These are phyloP conservation scores for Casuarina equisetifolia DNA, from an alignment of 306 rosid genomes.

Conservation along the genomic window DNA sequence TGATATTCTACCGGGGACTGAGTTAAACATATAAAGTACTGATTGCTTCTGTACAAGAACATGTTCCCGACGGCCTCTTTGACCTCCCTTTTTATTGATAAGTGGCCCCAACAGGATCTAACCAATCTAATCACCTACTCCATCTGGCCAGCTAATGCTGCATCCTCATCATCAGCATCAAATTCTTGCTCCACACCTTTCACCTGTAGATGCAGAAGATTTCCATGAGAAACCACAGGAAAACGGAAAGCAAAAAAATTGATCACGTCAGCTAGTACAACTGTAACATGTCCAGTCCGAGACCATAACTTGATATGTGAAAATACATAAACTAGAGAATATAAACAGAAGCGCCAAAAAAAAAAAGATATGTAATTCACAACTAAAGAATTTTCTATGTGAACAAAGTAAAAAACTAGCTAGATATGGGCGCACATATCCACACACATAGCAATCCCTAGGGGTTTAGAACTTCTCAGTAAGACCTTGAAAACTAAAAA, in stretches of 20 bases:
- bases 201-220: slow-evolving; percentile 53
- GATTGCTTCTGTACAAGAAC: slow-evolving; percentile 35
- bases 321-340: neutral
- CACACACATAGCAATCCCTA: neutral
- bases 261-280: neutral
- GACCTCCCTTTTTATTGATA: slow-evolving; percentile 5
- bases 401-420: neutral
- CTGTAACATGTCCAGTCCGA: neutral
- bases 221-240: neutral
- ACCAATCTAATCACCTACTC: slow-evolving; percentile 38
- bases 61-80: slow-evolving; percentile 10
- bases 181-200: slow-evolving; percentile 87
- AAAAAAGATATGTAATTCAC: neutral
- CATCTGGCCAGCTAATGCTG: slow-evolving; percentile 46
- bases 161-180: slow-evolving; percentile 71
- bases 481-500: neutral
- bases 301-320: neutral
- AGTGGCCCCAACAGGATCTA: slow-evolving; percentile 1
- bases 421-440: neutral
- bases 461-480: neutral
- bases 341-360: neutral
- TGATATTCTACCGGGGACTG: neutral
- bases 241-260: neutral
- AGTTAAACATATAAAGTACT: neutral
- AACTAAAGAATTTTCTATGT: neutral